Evolutionary conservation across 352 stramenopile species (phyloP).

Genomic region (Phytophthora pisi): DNA sequence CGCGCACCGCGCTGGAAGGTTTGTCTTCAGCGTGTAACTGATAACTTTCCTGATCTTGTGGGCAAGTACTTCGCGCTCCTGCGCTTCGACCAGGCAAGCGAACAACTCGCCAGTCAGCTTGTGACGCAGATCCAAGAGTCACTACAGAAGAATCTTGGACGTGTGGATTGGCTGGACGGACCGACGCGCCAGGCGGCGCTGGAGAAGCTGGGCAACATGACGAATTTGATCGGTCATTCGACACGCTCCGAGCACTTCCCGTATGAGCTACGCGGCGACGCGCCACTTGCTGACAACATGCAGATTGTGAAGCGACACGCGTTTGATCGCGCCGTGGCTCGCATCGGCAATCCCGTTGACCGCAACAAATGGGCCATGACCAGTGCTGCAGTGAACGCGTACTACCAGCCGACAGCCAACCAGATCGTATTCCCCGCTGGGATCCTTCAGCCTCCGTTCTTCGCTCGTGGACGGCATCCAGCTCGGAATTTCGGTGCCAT

Average conservation of each 20-base stretch:
- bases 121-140: constrained; percentile 85
- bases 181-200: constrained; percentile 79
- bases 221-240: constrained; percentile 75
- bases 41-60: constrained; percentile 63
- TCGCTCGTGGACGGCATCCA: constrained; percentile 77
- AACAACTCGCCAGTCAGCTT: constrained; percentile 82
- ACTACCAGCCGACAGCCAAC: constrained; percentile 73
- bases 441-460: constrained; percentile 96
- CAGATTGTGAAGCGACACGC: constrained; percentile 46
- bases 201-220: constrained; percentile 88
- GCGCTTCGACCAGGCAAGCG: constrained; percentile 87
- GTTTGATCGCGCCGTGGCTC: constrained; percentile 49
- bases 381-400: constrained; percentile 93
- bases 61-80: constrained; percentile 93
- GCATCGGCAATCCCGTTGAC: constrained; percentile 55
- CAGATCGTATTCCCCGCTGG: constrained; percentile 97
- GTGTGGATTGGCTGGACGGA: constrained; percentile 91
- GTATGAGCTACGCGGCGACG: constrained; percentile 49
- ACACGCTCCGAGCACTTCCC: constrained; percentile 53
- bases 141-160: constrained; percentile 74
- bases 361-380: constrained; percentile 91
- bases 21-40: constrained; percentile 66
- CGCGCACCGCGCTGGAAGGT: constrained; percentile 92
- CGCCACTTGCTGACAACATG: constrained; percentile 57
- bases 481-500: constrained; percentile 95